Percentiles rank a stretch among this genome's conserved stretches.
Conservation (phyloP, 331 rosid species). For the Arachis monticola region DNA sequence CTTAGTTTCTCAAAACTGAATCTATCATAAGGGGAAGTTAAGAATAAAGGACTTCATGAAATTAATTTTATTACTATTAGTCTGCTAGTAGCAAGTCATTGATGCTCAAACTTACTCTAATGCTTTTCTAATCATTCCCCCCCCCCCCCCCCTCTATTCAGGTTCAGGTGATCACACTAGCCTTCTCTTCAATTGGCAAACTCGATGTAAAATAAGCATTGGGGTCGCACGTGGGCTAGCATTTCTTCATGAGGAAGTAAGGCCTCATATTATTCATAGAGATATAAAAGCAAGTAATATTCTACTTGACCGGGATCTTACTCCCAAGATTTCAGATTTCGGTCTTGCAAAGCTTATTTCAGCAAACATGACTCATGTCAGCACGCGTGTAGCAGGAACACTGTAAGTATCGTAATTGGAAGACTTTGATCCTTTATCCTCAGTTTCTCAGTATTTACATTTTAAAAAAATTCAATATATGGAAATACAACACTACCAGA, state of each 20-base stretch:
- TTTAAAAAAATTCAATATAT: background rate
- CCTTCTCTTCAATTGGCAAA: constrained; percentile 69
- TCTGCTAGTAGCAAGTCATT: constrained; percentile 19
- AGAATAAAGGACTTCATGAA: constrained; percentile 20
- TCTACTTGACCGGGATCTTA: constrained; percentile 75
- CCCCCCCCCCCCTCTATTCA: background rate
- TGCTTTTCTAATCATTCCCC: background rate
- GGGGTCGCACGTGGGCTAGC: constrained; percentile 90
- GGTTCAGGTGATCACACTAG: constrained; percentile 62
- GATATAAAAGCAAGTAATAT: constrained; percentile 99
- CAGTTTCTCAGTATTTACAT: constrained; percentile 6
- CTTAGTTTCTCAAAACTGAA: no score
- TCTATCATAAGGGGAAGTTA: background rate
- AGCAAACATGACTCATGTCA: constrained; percentile 79
- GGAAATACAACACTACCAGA: background rate
- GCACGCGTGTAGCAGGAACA: constrained; percentile 99
- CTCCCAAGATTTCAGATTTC: constrained; percentile 91
- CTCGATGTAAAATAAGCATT: constrained; percentile 59
- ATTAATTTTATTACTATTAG: background rate
- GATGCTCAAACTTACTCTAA: constrained; percentile 1
- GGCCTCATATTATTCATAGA: constrained; percentile 85
- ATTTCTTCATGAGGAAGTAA: constrained; percentile 87
- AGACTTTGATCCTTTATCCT: background rate
- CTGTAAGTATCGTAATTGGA: constrained; percentile 62
- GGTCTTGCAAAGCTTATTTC: constrained; percentile 97